Base-by-base conservation (phyloP, 2,329 filamentous ascomycete genomes). In the Aureobasidium lini region DNA sequence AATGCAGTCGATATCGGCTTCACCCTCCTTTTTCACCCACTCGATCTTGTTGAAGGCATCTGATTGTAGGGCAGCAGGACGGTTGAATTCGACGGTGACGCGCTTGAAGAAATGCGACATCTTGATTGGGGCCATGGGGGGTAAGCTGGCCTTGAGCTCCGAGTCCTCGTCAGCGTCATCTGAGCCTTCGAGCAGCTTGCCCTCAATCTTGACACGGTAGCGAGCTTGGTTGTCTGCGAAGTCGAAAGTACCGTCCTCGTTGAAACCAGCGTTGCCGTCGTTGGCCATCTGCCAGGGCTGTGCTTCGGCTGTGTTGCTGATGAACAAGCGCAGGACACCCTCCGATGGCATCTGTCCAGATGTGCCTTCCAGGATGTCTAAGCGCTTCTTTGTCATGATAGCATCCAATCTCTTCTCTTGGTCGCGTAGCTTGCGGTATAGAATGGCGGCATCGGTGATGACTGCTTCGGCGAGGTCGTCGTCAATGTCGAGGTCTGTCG, bases 401-500 rank as follows among this genome's bases (percentile, higher is more conserved):
- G 93, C 89, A 77, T 99, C 94, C 59, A 99, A 79, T 57, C 86
- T 84, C 69, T 90, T 86, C 80, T 99, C 94, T 61, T 95, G 79
- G 65, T 95, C 91, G 69, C 90, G 85, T 70, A 99, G 76, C 60
- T 88, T 85, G 69, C 85, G 86, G 76, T 99, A 99, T 66, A 90
- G 83, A 70, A 86, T 80, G 46, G 88, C 90, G 40, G 88, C 87
- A 71, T 95, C 89, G 63, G 89, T 90, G 64, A 95, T 84, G 62
- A 90, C 84, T 64, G 88, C 83, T 66, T 95, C 92, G 46, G 96
- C 81, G 32, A 71, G 63, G 59, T 90, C 91, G 64, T 97, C 92
- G 40, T 94, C 92, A 29, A 99, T 85, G 67, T 90, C 94, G 80
- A 90, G 95, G 75, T 99, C 94, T 61, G 91, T 96, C 1, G 94